Evolutionary conservation across 805 yeast species (phyloP), one percentile per base, ranked within the genome.

Genomic region (Candida awuae): DNA sequence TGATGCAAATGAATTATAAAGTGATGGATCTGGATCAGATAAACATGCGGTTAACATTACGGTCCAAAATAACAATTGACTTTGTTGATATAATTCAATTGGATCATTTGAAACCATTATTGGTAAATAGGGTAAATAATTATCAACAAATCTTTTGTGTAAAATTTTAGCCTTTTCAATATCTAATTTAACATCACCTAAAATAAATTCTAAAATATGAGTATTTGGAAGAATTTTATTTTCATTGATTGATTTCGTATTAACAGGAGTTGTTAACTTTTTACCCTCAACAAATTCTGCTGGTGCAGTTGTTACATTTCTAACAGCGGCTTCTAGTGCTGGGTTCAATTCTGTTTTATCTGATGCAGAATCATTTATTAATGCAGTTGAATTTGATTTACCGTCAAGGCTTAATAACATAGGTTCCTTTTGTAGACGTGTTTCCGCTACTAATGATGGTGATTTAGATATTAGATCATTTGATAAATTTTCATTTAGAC

Each of bases 31-130:
- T 0, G 94, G 90, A 50, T 87, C 95, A 0, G 94, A 78, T 15
- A 82, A 63, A 32, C 92, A 77, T 0, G 95, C 94, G 0, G 94
- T 85, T 32, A 84, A 66, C 67, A 85, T 82, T 3, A 87, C 90
- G 0, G 94, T 74, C 97, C 97, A 88, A 55, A 88, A 88, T 37
- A 88, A 65, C 17, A 87, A 65, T 53, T 84, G 90, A 0, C 94
- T 84, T 52, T 84, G 92, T 14, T 81, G 71, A 57, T 84, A 85
- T 16, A 88, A 69, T 54, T 84, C 92, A 0, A 78, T 70, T 3
- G 94, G 88, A 33, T 75, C 70, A 32, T 70, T 65, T 0, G 94
- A 77, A 21, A 77, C 70, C 55, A 88, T 65, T 10, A 88, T 83
- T 2, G 96, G 96, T 50, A 87, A 66, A 49, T 71, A 81, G 0